A percentile compares a stretch with the other conserved stretches of the same genome.
phyloP scores from a whole-genome alignment of 371 early-diverging fungal genomes.

The Mortierella sp. region DNA sequence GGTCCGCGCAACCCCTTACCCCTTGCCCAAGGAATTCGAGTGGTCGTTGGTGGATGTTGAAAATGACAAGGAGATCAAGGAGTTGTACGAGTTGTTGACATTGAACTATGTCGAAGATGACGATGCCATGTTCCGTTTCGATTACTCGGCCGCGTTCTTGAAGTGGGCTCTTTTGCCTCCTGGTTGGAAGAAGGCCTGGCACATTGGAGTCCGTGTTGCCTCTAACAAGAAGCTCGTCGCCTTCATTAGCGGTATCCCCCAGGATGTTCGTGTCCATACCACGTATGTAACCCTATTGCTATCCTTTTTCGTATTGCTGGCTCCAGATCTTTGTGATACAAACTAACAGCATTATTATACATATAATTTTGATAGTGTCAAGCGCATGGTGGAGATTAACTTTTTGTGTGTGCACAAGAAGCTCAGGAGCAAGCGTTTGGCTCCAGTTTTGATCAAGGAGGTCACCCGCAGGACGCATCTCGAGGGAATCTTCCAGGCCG shows the following conservation, averaged over 20 bases:
- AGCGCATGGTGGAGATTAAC: conserved; percentile 96
- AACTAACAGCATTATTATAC: neutral
- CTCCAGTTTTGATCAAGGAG: conserved; percentile 99
- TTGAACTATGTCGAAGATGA: conserved; percentile 97
- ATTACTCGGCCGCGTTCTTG: conserved; percentile 92
- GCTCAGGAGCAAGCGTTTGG: conserved; percentile 94
- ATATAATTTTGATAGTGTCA: conserved; percentile 46
- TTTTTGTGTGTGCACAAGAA: conserved; percentile 98
- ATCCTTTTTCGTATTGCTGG: neutral
- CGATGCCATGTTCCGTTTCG: conserved; percentile 95
- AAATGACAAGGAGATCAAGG: conserved; percentile 85
- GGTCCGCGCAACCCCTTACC: conserved; percentile 87
- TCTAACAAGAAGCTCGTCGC: conserved; percentile 90
- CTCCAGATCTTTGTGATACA: neutral
- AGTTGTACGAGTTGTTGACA: conserved; percentile 89
- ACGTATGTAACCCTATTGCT: conserved; percentile 63
- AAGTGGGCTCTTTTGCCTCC: conserved; percentile 97
- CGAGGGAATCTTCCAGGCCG: conserved; percentile 97
- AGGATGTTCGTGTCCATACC: conserved; percentile 78
- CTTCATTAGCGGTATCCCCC: conserved; percentile 95
- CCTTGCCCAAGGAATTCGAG: conserved; percentile 89
- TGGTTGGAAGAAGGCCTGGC: conserved; percentile 89
- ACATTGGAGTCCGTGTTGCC: conserved; percentile 92
- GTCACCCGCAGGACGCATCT: conserved; percentile 95
- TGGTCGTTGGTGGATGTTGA: conserved; percentile 90